Evolutionary conservation across 129 eudicot species (phyloP).

Genomic region (Mikania micrantha): DNA sequence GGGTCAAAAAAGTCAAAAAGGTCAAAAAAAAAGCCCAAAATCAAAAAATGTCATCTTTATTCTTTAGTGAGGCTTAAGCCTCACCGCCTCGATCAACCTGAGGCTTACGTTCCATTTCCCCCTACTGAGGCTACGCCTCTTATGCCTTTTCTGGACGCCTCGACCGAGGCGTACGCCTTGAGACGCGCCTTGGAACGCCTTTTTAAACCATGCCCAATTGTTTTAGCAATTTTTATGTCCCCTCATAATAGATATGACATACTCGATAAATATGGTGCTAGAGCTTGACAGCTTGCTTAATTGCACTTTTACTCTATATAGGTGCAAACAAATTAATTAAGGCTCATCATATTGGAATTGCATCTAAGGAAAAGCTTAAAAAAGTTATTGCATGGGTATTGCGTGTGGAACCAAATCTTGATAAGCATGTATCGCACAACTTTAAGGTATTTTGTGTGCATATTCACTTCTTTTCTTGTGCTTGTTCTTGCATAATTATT

Average conservation of each 20-base stretch:
- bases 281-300: not conserved
- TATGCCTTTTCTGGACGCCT: no score
- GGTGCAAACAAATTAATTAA: conserved; percentile 42
- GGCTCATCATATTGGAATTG: conserved; percentile 37
- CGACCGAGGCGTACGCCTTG: no score
- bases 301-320: conserved; percentile 13
- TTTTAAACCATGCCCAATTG: no score
- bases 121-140: no score
- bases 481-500: not conserved
- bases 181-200: no score
- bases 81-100: no score
- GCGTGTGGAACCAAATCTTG: conserved; percentile 37
- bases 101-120: no score
- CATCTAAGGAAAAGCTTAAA: conserved; percentile 56
- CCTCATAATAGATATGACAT: not conserved
- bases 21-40: no score
- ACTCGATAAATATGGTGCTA: not conserved
- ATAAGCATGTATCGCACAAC: conserved; percentile 25
- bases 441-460: conserved; percentile 32
- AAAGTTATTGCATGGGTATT: conserved; percentile 68
- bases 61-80: no score
- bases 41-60: no score
- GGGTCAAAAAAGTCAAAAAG: no score
- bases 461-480: not conserved
- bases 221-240: not conserved